Conservation (phyloP, 257 asterid genomes). For the Euphrasia confusa region DNA sequence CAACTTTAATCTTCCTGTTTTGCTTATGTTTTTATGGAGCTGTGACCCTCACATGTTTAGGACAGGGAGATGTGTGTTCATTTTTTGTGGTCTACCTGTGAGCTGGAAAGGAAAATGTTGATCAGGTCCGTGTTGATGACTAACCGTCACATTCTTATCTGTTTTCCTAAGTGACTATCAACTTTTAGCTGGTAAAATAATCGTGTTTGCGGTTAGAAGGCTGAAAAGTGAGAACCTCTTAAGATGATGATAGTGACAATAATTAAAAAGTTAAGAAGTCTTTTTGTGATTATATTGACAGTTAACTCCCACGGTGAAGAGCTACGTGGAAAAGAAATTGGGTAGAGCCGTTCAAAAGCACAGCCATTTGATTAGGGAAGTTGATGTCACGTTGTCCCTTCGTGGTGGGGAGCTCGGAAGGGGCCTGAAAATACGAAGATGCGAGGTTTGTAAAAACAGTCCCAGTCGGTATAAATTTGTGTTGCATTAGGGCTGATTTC, state of each 20-base stretch:
- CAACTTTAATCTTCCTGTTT: too few relatives aligned
- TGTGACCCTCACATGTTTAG: too few relatives aligned
- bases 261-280: not conserved
- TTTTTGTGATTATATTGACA: slow-evolving; percentile 20
- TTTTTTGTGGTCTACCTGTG: not conserved
- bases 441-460: slow-evolving; percentile 49
- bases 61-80: too few relatives aligned
- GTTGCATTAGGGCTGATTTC: not conserved
- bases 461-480: not conserved
- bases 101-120: not conserved
- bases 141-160: too few relatives aligned
- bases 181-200: not conserved
- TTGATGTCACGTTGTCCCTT: slow-evolving; percentile 59
- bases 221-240: not conserved
- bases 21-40: too few relatives aligned
- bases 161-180: too few relatives aligned
- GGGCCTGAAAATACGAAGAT: slow-evolving; percentile 68
- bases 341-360: slow-evolving; percentile 73
- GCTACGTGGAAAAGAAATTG: slow-evolving; percentile 60
- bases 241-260: not conserved
- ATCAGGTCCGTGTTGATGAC: not conserved
- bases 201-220: not conserved
- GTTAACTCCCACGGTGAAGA: slow-evolving; percentile 52
- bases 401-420: slow-evolving; percentile 79
- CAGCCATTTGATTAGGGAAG: slow-evolving; percentile 77